A percentile compares a stretch with the other conserved stretches of the same genome.
These are phyloP conservation scores for Fomitopsis schrenkii DNA, from an alignment of 1,284 basidiomycete species.

Conservation along the genomic window DNA sequence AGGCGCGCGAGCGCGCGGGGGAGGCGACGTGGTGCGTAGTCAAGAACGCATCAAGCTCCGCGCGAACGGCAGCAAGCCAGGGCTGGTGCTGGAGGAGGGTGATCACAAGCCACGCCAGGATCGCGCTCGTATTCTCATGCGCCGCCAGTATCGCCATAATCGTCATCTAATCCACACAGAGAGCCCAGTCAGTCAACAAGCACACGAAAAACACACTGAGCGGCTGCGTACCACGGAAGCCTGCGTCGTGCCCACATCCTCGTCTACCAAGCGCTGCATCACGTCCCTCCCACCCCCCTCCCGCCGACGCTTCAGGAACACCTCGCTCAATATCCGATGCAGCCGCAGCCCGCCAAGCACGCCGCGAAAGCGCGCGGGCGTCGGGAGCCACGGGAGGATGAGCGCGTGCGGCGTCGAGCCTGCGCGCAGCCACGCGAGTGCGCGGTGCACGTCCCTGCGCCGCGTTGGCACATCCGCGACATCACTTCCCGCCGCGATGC, in stretches of 20 bases:
- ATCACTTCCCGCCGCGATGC: background rate
- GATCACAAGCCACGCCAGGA: background rate
- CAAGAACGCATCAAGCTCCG: background rate
- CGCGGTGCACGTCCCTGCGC: background rate
- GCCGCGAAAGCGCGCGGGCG: background rate
- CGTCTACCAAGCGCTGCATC: background rate
- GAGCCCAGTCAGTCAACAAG: background rate
- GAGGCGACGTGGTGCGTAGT: background rate
- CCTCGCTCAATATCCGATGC: background rate
- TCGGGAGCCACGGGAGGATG: background rate
- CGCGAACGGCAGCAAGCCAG: background rate
- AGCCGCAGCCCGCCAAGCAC: background rate
- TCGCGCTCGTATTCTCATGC: background rate
- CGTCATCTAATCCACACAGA: background rate
- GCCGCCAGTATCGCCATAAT: constrained; percentile 2
- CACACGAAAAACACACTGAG: background rate
- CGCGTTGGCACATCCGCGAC: background rate
- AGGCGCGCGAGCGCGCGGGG: background rate
- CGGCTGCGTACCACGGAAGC: background rate
- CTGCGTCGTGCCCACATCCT: background rate
- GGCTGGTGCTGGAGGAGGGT: background rate
- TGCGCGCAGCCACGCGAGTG: background rate
- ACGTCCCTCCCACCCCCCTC: background rate
- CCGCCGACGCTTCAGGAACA: background rate
- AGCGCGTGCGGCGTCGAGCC: background rate